Percentiles rank a stretch among this genome's conserved stretches.
Conservation (phyloP, 2,329 filamentous ascomycete species). For the Aspergillus pseudoterreus region DNA sequence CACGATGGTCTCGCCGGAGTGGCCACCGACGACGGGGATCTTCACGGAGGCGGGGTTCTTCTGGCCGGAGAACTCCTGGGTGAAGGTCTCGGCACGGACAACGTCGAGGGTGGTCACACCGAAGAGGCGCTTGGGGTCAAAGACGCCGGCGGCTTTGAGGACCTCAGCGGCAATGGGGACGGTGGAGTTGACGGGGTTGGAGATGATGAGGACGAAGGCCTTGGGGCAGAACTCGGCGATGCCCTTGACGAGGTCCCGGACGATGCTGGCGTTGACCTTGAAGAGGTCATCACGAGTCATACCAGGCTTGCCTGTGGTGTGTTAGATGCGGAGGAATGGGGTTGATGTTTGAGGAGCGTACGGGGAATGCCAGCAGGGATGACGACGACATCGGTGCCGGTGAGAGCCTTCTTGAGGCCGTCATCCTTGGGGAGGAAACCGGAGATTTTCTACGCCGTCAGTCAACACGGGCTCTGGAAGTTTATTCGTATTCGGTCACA, state of each 20-base stretch:
- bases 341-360: conserved; percentile 38
- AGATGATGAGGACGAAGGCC: conserved; percentile 94
- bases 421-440: conserved; percentile 84
- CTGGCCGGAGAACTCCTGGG: conserved; percentile 78
- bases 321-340: conserved; percentile 9
- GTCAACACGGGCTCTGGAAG: neutral
- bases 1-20: conserved; percentile 97
- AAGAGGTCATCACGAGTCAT: conserved; percentile 99
- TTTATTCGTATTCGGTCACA: conserved; percentile 36
- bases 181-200: conserved; percentile 98
- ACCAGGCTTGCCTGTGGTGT: conserved; percentile 79
- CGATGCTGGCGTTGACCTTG: conserved; percentile 99
- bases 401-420: conserved; percentile 82
- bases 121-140: conserved; percentile 93
- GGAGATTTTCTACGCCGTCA: conserved; percentile 65
- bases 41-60: conserved; percentile 76
- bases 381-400: conserved; percentile 90
- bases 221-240: conserved; percentile 86
- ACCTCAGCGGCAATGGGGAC: conserved; percentile 97
- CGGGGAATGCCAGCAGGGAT: conserved; percentile 98
- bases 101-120: conserved; percentile 98
- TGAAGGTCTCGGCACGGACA: conserved; percentile 95
- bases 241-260: conserved; percentile 86
- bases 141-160: conserved; percentile 87
- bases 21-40: conserved; percentile 91